phyloP scores from a whole-genome alignment of 2,329 filamentous ascomycete species.

The Ophiostoma pallidulum region DNA sequence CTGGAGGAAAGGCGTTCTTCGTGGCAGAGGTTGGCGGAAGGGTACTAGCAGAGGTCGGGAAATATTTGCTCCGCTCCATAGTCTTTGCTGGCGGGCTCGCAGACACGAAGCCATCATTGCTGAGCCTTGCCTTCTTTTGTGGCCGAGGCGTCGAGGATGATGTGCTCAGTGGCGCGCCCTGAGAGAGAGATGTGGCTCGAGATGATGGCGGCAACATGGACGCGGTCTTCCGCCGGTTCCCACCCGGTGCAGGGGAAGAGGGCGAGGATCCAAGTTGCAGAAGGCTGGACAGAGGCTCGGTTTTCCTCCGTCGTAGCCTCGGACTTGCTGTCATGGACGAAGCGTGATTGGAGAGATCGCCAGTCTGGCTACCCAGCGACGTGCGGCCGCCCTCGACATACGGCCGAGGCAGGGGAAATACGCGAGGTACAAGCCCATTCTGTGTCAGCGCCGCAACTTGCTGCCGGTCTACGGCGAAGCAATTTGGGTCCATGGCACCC shows the following conservation, averaged over 20 bases:
- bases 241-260: not conserved
- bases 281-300: slow-evolving; percentile 41
- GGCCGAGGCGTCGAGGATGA: slow-evolving; percentile 27
- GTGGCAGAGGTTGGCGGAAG: not conserved
- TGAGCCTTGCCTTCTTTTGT: slow-evolving; percentile 48
- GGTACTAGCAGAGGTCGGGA: slow-evolving; percentile 24
- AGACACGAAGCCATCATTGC: slow-evolving; percentile 30
- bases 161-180: not conserved
- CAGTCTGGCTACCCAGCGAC: slow-evolving; percentile 13
- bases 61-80: slow-evolving; percentile 45
- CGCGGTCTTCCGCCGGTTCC: slow-evolving; percentile 6
- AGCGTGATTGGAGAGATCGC: not conserved
- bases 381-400: slow-evolving; percentile 35
- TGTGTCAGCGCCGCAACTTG: slow-evolving; percentile 39
- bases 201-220: slow-evolving; percentile 3
- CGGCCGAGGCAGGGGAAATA: slow-evolving; percentile 50
- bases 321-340: slow-evolving; percentile 26
- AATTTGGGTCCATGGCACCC: slow-evolving; percentile 55
- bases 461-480: slow-evolving; percentile 44
- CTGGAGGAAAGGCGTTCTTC: slow-evolving; percentile 21
- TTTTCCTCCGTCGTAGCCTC: slow-evolving; percentile 38
- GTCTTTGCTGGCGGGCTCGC: slow-evolving; percentile 14
- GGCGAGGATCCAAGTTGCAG: slow-evolving; percentile 20
- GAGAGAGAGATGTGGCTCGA: slow-evolving; percentile 1
- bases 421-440: slow-evolving; percentile 41